Conservation (phyloP, 495 filamentous ascomycete species). For the Pseudevernia furfuracea region DNA sequence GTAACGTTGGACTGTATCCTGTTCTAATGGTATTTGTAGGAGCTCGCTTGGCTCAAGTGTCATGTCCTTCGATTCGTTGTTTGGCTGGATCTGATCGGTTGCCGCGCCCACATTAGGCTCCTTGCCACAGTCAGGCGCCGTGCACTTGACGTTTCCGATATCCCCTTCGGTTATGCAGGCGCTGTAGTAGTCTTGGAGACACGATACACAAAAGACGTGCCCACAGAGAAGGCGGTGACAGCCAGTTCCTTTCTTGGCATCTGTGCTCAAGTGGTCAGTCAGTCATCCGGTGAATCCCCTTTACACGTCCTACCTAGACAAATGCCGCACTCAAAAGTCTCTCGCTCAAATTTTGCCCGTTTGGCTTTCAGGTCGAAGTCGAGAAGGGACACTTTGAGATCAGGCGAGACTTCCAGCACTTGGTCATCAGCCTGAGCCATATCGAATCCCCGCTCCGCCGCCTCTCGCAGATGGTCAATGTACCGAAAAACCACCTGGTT, state of each 20-base stretch:
- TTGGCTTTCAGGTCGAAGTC: slow-evolving; percentile 71
- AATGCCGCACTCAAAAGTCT: slow-evolving; percentile 83
- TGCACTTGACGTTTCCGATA: slow-evolving; percentile 66
- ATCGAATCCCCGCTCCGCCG: slow-evolving; percentile 69
- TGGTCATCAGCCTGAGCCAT: slow-evolving; percentile 45
- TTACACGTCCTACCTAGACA: slow-evolving; percentile 52
- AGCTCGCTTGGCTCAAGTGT: slow-evolving; percentile 82
- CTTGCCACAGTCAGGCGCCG: slow-evolving; percentile 61
- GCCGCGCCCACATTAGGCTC: slow-evolving; percentile 20
- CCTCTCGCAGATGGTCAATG: slow-evolving; percentile 79
- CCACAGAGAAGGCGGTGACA: slow-evolving; percentile 77
- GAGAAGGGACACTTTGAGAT: slow-evolving; percentile 64
- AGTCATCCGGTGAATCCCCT: neutral
- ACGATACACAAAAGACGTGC: slow-evolving; percentile 83
- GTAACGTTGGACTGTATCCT: slow-evolving; percentile 73
- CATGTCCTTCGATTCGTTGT: slow-evolving; percentile 35
- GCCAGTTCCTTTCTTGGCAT: slow-evolving; percentile 79
- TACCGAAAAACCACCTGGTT: slow-evolving; percentile 74
- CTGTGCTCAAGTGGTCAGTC: slow-evolving; percentile 35
- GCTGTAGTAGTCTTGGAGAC: slow-evolving; percentile 84
- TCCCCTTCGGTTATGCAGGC: slow-evolving; percentile 80
- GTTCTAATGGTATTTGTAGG: slow-evolving; percentile 69
- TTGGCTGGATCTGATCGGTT: slow-evolving; percentile 20
- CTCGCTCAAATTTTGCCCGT: slow-evolving; percentile 65
- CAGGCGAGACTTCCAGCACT: slow-evolving; percentile 43